phyloP scores from a whole-genome alignment of 2,329 filamentous ascomycete species.

The Phialemonium atrogriseum region DNA sequence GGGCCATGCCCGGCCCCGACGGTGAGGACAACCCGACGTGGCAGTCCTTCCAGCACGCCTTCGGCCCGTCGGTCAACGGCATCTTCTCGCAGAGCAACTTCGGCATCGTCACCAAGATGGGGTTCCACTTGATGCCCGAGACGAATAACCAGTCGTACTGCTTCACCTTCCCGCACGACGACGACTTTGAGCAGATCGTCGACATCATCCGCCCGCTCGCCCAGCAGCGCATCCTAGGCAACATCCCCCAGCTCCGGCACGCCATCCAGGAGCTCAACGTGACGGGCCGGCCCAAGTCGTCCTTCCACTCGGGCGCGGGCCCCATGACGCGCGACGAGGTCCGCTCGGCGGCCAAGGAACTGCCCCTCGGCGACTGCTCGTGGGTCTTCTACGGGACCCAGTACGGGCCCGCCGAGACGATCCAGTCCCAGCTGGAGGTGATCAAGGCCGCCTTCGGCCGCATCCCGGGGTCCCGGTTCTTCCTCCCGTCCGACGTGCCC shows the following conservation, averaged over 20 bases:
- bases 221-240: constrained; percentile 34
- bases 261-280: constrained; percentile 35
- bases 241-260: constrained; percentile 36
- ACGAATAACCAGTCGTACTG: constrained; percentile 27
- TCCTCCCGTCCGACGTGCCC: constrained; percentile 29
- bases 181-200: constrained; percentile 24
- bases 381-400: constrained; percentile 44
- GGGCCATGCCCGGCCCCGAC: constrained; percentile 29
- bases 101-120: constrained; percentile 48
- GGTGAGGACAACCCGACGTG: constrained; percentile 27
- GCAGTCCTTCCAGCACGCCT: constrained; percentile 30
- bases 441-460: constrained; percentile 33
- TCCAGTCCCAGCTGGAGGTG: constrained; percentile 23
- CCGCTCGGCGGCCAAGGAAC: constrained; percentile 21
- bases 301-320: constrained; percentile 15
- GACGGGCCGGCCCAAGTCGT: constrained; percentile 26
- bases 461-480: constrained; percentile 33
- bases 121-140: constrained; percentile 33
- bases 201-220: constrained; percentile 28
- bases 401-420: constrained; percentile 23
- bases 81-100: constrained; percentile 45
- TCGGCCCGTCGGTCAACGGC: constrained; percentile 33
- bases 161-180: constrained; percentile 30
- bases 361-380: constrained; percentile 30
- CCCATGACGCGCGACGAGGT: constrained; percentile 23